A percentile compares a stretch with the other conserved stretches of the same genome.
Evolutionary conservation across 345 rosid species (phyloP).

Genomic region (Acer negundo): DNA sequence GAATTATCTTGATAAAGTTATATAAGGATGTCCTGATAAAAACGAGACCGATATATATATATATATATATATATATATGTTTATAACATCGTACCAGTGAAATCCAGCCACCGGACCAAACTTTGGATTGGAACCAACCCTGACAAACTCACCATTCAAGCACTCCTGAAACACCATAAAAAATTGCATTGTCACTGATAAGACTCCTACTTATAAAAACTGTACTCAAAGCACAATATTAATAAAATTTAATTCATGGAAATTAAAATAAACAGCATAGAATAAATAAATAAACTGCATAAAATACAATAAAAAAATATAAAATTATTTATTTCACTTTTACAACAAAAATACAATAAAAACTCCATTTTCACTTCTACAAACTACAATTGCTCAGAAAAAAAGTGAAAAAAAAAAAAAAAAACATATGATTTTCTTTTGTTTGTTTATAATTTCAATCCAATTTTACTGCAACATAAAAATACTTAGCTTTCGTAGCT

Average conservation of each 20-base stretch:
- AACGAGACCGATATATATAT: no score
- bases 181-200: not conserved
- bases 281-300: no score
- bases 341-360: no score
- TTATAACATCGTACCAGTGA: conserved; percentile 57
- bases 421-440: no score
- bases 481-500: not conserved
- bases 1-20: no score
- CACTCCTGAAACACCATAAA: conserved; percentile 50
- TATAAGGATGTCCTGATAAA: no score
- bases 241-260: not conserved
- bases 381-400: not conserved
- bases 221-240: not conserved
- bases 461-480: not conserved
- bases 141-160: conserved; percentile 92
- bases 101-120: conserved; percentile 90
- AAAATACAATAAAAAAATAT: no score
- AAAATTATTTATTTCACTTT: not conserved
- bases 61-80: no score
- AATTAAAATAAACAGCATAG: not conserved
- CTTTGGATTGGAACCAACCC: conserved; percentile 97
- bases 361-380: not conserved
- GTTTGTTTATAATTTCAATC: no score
- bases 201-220: not conserved
- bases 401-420: not conserved